Evolutionary conservation across 1,284 basidiomycete species (phyloP).

Genomic region (Boletus mariae): DNA sequence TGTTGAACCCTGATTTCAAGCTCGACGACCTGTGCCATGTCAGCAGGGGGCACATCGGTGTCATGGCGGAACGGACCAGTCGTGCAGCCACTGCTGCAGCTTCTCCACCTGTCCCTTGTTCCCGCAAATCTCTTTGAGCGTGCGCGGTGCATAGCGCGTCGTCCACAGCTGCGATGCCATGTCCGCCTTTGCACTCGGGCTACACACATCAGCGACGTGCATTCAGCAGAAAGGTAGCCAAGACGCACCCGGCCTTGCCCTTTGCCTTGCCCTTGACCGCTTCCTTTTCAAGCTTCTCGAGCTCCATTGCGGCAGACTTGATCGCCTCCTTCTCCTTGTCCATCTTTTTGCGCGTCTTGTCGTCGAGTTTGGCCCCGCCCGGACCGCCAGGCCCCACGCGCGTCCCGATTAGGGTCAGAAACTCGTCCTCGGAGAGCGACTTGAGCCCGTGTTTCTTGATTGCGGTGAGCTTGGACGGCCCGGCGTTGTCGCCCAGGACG

Average conservation of each 20-base stretch:
- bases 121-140: conserved; percentile 89
- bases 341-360: conserved; percentile 79
- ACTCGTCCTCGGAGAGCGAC: conserved; percentile 85
- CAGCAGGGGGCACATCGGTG: not conserved
- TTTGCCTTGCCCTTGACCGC: conserved; percentile 31
- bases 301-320: conserved; percentile 67
- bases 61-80: conserved; percentile 59
- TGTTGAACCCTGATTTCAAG: conserved; percentile 80
- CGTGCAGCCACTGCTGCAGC: conserved; percentile 80
- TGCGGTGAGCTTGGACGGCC: conserved; percentile 80
- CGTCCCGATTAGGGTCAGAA: conserved; percentile 78
- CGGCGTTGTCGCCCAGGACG: conserved; percentile 85
- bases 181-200: conserved; percentile 33
- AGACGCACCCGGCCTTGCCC: conserved; percentile 20
- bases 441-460: conserved; percentile 78
- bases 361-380: conserved; percentile 50
- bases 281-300: conserved; percentile 67
- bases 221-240: not conserved
- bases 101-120: conserved; percentile 93
- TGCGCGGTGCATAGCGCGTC: conserved; percentile 87
- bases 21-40: conserved; percentile 60
- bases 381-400: conserved; percentile 44
- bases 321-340: conserved; percentile 80
- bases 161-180: conserved; percentile 85
- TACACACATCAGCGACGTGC: conserved; percentile 4